Evolutionary conservation across 305 asterid species (phyloP).

Genomic region (Solanum hybrid): DNA sequence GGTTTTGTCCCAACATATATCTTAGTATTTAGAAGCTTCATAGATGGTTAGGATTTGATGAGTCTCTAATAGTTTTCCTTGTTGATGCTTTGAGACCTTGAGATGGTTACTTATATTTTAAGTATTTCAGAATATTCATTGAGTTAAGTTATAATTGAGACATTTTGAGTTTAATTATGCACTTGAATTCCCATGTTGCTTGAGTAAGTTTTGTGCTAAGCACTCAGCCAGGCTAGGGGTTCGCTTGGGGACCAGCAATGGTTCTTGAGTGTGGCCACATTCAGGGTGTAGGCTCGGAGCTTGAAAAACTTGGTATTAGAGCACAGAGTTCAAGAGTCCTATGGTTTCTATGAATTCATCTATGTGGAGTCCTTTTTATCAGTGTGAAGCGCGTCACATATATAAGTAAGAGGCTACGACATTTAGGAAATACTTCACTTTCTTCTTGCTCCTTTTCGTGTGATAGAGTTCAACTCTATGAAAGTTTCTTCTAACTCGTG

Average conservation of each 20-base stretch:
- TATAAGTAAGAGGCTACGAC: background rate
- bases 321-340: background rate
- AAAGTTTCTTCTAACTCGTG: background rate
- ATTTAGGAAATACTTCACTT: background rate
- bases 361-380: background rate
- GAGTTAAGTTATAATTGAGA: too few relatives aligned
- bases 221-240: background rate
- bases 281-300: background rate
- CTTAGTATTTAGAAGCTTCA: background rate
- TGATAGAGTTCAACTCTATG: background rate
- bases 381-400: background rate
- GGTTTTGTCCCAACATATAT: background rate
- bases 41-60: background rate
- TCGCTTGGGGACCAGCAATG: background rate
- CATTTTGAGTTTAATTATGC: background rate
- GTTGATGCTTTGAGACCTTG: background rate
- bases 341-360: background rate
- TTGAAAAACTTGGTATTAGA: background rate
- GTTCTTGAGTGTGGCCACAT: background rate
- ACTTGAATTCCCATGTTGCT: too few relatives aligned
- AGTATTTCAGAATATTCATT: background rate
- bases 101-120: background rate
- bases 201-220: background rate
- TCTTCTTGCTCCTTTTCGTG: background rate
- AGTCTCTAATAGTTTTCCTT: background rate